Conservation (phyloP, 192 early-diverging fungal species). For the Coemansia nantahalensis region DNA sequence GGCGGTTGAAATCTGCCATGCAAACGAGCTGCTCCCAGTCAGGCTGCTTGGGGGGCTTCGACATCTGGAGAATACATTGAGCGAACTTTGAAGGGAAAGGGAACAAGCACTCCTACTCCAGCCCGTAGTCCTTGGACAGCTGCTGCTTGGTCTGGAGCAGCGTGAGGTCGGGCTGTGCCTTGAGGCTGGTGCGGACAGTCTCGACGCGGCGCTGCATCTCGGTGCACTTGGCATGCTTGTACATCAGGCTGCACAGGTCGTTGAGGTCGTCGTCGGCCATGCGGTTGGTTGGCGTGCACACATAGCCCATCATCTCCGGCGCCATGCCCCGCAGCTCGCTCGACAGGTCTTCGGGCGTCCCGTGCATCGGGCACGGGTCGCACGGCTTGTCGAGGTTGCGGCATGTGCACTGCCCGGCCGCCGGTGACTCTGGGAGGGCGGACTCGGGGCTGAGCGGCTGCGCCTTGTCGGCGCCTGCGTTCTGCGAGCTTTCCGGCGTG, state of each 20-base stretch:
- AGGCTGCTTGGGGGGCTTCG: too few species aligned
- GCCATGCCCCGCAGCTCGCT: conserved; percentile 40
- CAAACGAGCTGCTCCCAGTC: too few species aligned
- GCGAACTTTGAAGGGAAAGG: background rate
- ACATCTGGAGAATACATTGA: too few species aligned
- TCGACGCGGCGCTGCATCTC: conserved; percentile 48
- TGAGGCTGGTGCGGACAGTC: conserved; percentile 31
- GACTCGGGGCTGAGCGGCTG: too few species aligned
- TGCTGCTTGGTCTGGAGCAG: conserved; percentile 30
- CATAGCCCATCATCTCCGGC: conserved; percentile 40
- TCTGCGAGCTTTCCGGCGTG: too few species aligned
- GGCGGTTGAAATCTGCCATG: too few species aligned
- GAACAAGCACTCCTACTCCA: conserved; percentile 8
- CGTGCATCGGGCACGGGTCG: conserved; percentile 39
- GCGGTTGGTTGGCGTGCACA: conserved; percentile 37
- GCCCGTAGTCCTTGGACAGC: conserved; percentile 30
- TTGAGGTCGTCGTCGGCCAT: conserved; percentile 49
- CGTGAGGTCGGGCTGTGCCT: conserved; percentile 36
- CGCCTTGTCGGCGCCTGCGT: too few species aligned
- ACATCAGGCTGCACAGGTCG: conserved; percentile 50
- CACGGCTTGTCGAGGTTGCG: conserved; percentile 18
- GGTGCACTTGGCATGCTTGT: conserved; percentile 51
- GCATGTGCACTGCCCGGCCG: conserved; percentile 21
- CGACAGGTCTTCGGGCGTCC: conserved; percentile 34
- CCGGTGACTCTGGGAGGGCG: too few species aligned